A percentile compares a stretch with the other conserved stretches of the same genome.
Conservation (phyloP, 2,329 filamentous ascomycete species). For the Ophioceras dolichostomum region DNA sequence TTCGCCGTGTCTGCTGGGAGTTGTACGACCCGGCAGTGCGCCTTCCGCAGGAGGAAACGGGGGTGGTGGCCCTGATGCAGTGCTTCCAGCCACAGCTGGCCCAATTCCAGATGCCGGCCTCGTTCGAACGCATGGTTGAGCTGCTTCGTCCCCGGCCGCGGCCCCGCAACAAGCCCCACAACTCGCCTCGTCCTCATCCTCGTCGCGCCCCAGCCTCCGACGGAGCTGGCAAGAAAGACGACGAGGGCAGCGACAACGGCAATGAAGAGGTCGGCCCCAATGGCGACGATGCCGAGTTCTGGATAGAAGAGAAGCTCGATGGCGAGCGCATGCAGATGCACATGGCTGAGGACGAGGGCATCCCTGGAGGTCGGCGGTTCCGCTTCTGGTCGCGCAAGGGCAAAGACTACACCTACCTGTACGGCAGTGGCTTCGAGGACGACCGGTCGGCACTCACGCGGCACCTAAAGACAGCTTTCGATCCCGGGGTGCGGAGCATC, state of each 20-base stretch:
- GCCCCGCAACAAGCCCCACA: too few species aligned
- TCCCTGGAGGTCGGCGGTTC: constrained; percentile 62
- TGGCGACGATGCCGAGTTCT: constrained; percentile 72
- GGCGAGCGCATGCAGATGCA: constrained; percentile 97
- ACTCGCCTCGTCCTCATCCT: too few species aligned
- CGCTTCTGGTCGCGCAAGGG: constrained; percentile 91
- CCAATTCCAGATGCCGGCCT: constrained; percentile 72
- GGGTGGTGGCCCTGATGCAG: constrained; percentile 76
- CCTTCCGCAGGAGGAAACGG: constrained; percentile 62
- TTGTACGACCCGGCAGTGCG: constrained; percentile 61
- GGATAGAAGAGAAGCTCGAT: constrained; percentile 97
- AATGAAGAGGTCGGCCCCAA: too few species aligned
- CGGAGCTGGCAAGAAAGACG: too few species aligned
- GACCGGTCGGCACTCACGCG: constrained; percentile 67
- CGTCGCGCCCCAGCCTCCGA: too few species aligned
- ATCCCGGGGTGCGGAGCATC: constrained; percentile 64
- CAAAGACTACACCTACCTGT: constrained; percentile 92
- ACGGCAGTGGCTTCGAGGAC: constrained; percentile 66
- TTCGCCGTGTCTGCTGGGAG: constrained; percentile 91
- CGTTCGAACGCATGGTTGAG: constrained; percentile 66
- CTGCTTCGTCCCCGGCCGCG: constrained; percentile 50
- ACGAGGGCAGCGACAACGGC: too few species aligned
- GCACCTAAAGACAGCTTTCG: constrained; percentile 67
- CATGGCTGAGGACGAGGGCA: constrained; percentile 59
- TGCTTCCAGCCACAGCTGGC: constrained; percentile 95